A percentile compares a stretch with the other conserved stretches of the same genome.
phyloP scores from a whole-genome alignment of 306 rosid species.

The Dryas drummondii region DNA sequence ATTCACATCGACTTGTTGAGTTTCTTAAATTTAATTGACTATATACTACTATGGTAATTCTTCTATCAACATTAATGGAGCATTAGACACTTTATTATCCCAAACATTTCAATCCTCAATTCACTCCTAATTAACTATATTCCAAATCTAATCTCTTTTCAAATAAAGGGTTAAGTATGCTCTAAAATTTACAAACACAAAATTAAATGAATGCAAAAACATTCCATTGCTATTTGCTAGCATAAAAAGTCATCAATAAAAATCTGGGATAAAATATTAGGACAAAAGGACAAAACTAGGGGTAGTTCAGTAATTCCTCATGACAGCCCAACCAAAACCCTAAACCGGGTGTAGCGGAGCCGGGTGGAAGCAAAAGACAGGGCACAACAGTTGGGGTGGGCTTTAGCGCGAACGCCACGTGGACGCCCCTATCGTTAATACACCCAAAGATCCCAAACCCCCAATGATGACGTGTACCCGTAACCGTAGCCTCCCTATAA shows the following conservation, averaged over 20 bases:
- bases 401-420: slow-evolving; percentile 36
- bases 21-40: not conserved
- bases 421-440: slow-evolving; percentile 7
- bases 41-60: not conserved
- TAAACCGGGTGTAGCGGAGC: slow-evolving; percentile 9
- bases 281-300: not conserved
- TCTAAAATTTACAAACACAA: not conserved
- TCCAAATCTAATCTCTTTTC: not conserved
- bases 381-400: not conserved
- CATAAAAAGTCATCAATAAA: not conserved
- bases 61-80: not conserved
- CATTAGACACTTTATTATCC: not conserved
- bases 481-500: slow-evolving; percentile 80
- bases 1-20: no score
- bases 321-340: slow-evolving; percentile 4
- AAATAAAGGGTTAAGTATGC: no score
- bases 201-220: not conserved
- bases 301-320: not conserved
- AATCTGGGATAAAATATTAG: not conserved
- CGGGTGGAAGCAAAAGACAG: slow-evolving; percentile 27
- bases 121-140: not conserved
- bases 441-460: not conserved
- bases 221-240: not conserved
- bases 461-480: slow-evolving; percentile 56
- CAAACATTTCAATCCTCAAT: not conserved